phyloP scores from a whole-genome alignment of 2,329 filamentous ascomycete genomes.

The Neonectria neomacrospora region DNA sequence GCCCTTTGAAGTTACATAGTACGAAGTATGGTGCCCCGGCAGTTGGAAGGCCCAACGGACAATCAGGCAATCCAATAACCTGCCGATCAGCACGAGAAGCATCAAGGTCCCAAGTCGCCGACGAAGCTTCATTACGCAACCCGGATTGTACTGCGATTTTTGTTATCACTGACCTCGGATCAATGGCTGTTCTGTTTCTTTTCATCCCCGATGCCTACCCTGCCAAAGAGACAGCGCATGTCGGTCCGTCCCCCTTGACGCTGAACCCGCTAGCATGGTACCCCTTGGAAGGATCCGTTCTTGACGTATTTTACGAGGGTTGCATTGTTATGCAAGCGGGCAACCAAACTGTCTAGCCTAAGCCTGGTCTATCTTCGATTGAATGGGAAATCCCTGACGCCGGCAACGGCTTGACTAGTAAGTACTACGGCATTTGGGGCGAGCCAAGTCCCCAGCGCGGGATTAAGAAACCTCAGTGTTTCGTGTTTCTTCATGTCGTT shows the following conservation, averaged over 20 bases:
- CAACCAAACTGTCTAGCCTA: not conserved
- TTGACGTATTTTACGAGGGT: not conserved
- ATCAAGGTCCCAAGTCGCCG: not conserved
- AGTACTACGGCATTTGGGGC: not conserved
- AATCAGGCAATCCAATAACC: not conserved
- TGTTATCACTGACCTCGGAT: not conserved
- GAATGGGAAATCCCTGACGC: not conserved
- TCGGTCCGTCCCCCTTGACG: not conserved
- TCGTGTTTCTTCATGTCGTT: not conserved
- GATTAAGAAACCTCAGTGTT: not conserved
- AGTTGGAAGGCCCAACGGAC: not conserved
- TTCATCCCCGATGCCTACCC: not conserved
- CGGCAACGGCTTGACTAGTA: too few species aligned
- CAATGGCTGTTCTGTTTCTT: not conserved
- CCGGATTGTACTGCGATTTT: not conserved
- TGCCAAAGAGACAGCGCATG: not conserved
- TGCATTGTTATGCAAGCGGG: not conserved
- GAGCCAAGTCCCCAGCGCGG: not conserved
- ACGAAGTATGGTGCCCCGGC: too few species aligned
- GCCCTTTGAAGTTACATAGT: not conserved
- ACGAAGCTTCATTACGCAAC: not conserved
- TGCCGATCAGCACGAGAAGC: not conserved
- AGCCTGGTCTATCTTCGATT: not conserved
- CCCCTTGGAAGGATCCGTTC: not conserved
- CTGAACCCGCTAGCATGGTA: constrained; percentile 14